Base-by-base conservation (phyloP, 2,329 filamentous ascomycete species). In the Ophiostoma quercus region DNA sequence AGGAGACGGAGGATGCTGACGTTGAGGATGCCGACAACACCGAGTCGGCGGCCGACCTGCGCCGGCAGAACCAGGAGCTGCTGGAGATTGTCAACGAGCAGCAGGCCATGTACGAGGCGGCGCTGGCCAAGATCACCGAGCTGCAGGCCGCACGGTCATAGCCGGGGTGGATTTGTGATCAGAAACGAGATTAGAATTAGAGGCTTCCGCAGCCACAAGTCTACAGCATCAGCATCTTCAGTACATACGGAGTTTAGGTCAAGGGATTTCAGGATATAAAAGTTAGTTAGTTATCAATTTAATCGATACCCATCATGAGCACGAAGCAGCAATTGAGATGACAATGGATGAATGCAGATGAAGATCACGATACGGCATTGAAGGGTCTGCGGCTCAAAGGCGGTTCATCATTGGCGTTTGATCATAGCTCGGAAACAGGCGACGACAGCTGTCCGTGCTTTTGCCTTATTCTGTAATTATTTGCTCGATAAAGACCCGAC, bases 21-120 rank as follows among this genome's bases (percentile, higher is more conserved):
- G 70, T 77, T 70, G 76, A 82, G 67, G 77, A 37, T 4, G 25
- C 16, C 3, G 65, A n/a, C 39, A 34, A 67, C 19, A 41, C 34
- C 7, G 34, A 34, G 7, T n/a, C 32, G 6, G 43, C 43, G 19
- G 16, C 63, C n/a, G 66, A 80, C 72, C 70, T 77, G 39, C 74
- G 75, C 68, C 76, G 73, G 41, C 75, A 79, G 62, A 80, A 79
- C 43, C 77, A 79, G 14, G 79, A 80, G 74, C 75, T 81, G 66
- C 77, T 77, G 75, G 77, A 79, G 67, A 78, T 81, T 47, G 75
- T 82, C 73, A 78, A 79, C 69, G 78, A 80, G 72, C 78, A 80
- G 73, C 74, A 74, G 54, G 75, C 75, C 16, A 73, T 79, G 5
- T 78, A 80, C 71, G 79, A 78, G 73, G 75, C 77, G 34, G 76